Base-by-base conservation (phyloP, 768 basidiomycete species). In the Leccinum pellstonianum region DNA sequence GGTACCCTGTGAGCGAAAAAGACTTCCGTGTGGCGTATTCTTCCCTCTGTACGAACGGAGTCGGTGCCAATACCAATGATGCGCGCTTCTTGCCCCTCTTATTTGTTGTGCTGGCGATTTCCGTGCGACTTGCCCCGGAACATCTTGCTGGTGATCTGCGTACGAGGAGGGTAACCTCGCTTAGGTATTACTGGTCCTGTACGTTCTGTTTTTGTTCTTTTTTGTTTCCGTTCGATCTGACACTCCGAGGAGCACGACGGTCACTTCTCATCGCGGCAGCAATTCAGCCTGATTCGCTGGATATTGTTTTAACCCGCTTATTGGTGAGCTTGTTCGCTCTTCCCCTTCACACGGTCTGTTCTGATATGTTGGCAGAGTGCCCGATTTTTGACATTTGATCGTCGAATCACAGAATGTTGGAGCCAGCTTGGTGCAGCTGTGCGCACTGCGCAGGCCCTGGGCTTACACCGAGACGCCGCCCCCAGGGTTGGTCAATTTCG, bases 151-250 rank as follows among this genome's bases (percentile, higher is more conserved):
- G 93, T 1, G 91, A 94, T 72, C 84, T 88, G 58, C 83, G 86
- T 50, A 85, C 79, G 48, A 80, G 90, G 55, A 81, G 90, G 68
- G 78, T 93, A 27, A 93, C 90, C 8, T 94, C 93, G 38, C 76
- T 93, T 54, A 84, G 93, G 61, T 96, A 93, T 77, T 96, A 97
- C 70, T 98, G 95, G 95, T 92, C 90, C 56, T 95, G 93, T 95
- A 70, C 75, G 93, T 82, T 47, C 12, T 54, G 35, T 15, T 7
- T 33, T 33, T n/a, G 29, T 52, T 56, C 37, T 35, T n/a, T 17
- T 17, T 9, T 19, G 17, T 57, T 6, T 43, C 48, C 33, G 66
- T 56, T 62, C 60, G 10, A 54, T 38, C 67, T 73, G 58, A 73
- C 58, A 55, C 51, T 9, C 53, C 46, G 35, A 31, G 54, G 66